A percentile compares a stretch with the other conserved stretches of the same genome.
phyloP scores from a whole-genome alignment of 148 eudicot species.

The Heliosperma pusillum region DNA sequence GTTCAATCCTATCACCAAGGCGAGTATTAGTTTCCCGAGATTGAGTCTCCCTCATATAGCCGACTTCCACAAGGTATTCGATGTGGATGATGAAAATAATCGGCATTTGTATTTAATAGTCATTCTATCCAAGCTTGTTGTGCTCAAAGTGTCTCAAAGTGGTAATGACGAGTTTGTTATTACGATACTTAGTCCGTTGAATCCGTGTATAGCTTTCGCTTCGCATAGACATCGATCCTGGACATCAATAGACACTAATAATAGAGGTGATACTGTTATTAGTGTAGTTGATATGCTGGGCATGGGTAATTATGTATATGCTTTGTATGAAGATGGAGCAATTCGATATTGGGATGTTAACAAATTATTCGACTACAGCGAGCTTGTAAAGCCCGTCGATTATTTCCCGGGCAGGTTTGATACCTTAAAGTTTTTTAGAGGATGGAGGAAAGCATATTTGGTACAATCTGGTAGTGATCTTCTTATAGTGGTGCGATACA shows the following conservation, averaged over 20 bases:
- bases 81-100: background rate
- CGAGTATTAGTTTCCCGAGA: background rate
- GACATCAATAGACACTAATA: too few relatives aligned
- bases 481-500: too few relatives aligned
- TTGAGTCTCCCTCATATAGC: background rate
- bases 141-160: constrained; percentile 1
- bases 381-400: background rate
- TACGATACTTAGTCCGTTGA: background rate
- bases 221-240: background rate
- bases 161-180: background rate
- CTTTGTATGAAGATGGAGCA: background rate
- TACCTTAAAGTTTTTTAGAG: too few relatives aligned
- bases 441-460: too few relatives aligned
- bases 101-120: background rate
- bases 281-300: background rate
- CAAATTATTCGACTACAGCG: background rate
- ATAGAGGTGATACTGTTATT: too few relatives aligned
- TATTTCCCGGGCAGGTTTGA: background rate
- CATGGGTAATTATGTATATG: background rate
- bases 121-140: background rate
- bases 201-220: background rate
- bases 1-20: constrained; percentile 2
- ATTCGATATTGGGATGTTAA: background rate
- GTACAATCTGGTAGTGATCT: too few relatives aligned
- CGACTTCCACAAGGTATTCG: too few relatives aligned